Evolutionary conservation across 768 basidiomycete genomes (phyloP), one percentile per base, ranked within the genome.

Genomic region (Pulveroboletus sp.): DNA sequence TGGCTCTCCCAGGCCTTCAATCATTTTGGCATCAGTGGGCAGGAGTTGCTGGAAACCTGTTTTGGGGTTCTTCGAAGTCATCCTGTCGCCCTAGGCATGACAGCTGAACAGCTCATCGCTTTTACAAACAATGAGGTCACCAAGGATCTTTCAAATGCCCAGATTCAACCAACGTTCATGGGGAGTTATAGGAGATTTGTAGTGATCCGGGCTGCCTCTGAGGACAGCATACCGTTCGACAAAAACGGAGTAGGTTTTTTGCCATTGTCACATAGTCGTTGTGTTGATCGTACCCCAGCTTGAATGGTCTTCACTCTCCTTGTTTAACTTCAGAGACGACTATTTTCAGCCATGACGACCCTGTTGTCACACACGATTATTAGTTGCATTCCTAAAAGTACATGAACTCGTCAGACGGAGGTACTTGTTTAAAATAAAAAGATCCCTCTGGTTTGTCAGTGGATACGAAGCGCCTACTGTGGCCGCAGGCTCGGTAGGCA

Each of bases 81-180:
- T 17, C 31, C 41, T 57, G 65, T 35, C 73, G 71, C 57, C 26
- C 60, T 68, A 32, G 68, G 71, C 44, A 63, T 73, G 26, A 62
- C 65, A 36, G 46, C 59, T 41, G 57, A 59, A 14, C 63, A 73
- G 21, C 71, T 78, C 57, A 39, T 60, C 9, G 37, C 62, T 8
- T 62, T 63, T 6, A 71, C 83, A 21, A 75, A 80, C 38, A 56
- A 62, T 27, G 76, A 78, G 32, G 71, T 88, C 37, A 61, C 67
- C 3, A 62, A 67, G 15, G 80, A 84, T 54, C 58, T 89, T 56
- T 51, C 61, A 26, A 58, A 57, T 36, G 77, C 87, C 72, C 83
- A 85, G 56, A 64, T 68, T 39, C 85, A 89, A 52, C 84, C 83
- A n/a, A 65, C 58, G 21, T 70, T 88, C 32, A 81, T 84, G 78